Percentiles rank a stretch among this genome's conserved stretches.
Conservation (phyloP, 441 rosid species). For the Aleurites moluccanus region DNA sequence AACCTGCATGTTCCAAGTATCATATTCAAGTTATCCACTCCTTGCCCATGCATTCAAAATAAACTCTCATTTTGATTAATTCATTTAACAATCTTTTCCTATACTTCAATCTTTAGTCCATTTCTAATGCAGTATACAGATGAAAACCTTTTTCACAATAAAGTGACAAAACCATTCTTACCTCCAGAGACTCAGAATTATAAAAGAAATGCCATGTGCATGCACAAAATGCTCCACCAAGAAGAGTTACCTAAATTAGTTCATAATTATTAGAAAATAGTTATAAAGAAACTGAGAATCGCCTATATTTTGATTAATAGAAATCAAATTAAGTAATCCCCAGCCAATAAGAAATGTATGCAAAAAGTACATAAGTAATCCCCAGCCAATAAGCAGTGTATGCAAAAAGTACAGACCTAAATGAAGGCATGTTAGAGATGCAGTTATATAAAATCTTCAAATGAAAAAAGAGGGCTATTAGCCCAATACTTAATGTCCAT, state of each 20-base stretch:
- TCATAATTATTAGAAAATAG: conserved; percentile 10
- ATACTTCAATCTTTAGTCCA: not conserved
- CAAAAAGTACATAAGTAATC: not conserved
- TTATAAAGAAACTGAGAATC: not conserved
- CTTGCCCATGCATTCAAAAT: not conserved
- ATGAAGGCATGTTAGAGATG: not conserved
- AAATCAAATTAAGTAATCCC: not conserved
- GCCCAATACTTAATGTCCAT: not conserved
- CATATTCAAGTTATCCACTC: not conserved
- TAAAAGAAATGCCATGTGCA: conserved; percentile 99
- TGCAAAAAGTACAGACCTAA: not conserved
- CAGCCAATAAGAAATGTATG: not conserved
- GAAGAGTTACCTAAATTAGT: conserved; percentile 70
- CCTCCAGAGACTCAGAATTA: conserved; percentile 89
- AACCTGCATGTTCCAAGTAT: not conserved
- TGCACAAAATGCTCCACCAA: conserved; percentile 96
- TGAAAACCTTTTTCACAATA: not conserved
- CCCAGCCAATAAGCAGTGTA: not conserved
- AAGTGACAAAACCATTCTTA: conserved; percentile 26
- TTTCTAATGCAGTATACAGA: not conserved
- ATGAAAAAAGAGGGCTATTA: not conserved
- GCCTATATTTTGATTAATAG: not conserved
- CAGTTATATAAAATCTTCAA: not conserved
- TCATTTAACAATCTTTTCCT: not conserved
- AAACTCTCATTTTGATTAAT: not conserved